A percentile compares a stretch with the other conserved stretches of the same genome.
phyloP scores from a whole-genome alignment of 2,329 filamentous ascomycete genomes.

The Huntiella bhutanensis region DNA sequence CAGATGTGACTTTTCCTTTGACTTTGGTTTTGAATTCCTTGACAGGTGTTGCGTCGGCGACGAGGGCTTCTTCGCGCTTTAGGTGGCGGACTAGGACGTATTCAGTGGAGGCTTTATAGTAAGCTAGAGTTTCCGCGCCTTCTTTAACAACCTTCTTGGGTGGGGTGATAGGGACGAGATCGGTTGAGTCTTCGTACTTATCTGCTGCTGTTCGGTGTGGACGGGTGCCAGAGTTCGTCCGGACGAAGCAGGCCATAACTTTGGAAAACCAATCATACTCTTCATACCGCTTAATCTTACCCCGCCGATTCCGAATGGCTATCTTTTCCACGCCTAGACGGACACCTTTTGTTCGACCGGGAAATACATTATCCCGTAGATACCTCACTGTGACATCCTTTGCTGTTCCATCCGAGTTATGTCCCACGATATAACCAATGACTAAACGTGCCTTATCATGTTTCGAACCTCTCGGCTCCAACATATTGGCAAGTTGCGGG shows the following conservation, averaged over 20 bases:
- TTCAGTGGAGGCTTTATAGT: constrained; percentile 70
- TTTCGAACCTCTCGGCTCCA: constrained; percentile 67
- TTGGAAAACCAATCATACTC: constrained; percentile 77
- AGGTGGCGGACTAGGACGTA: constrained; percentile 74
- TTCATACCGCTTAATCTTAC: constrained; percentile 59
- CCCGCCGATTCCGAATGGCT: constrained; percentile 56
- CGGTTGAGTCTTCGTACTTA: constrained; percentile 58
- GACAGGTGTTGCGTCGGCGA: constrained; percentile 46
- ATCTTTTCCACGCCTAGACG: constrained; percentile 65
- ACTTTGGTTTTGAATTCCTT: constrained; percentile 56
- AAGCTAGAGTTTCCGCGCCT: constrained; percentile 66
- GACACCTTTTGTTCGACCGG: constrained; percentile 75
- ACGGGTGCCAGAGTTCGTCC: constrained; percentile 22
- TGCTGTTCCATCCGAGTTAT: constrained; percentile 65
- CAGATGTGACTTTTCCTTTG: constrained; percentile 55
- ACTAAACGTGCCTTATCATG: constrained; percentile 77
- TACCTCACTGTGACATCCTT: constrained; percentile 94
- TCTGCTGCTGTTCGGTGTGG: constrained; percentile 53
- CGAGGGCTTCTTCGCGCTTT: constrained; percentile 76
- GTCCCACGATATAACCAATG: constrained; percentile 74
- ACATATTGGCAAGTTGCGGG: constrained; percentile 49
- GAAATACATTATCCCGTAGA: constrained; percentile 60
- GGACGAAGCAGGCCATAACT: constrained; percentile 53
- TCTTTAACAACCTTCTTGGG: constrained; percentile 57
- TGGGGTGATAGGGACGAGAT: constrained; percentile 52